These are phyloP conservation scores for Rosa hybrid DNA, from an alignment of 331 rosid species.

Conservation along the genomic window DNA sequence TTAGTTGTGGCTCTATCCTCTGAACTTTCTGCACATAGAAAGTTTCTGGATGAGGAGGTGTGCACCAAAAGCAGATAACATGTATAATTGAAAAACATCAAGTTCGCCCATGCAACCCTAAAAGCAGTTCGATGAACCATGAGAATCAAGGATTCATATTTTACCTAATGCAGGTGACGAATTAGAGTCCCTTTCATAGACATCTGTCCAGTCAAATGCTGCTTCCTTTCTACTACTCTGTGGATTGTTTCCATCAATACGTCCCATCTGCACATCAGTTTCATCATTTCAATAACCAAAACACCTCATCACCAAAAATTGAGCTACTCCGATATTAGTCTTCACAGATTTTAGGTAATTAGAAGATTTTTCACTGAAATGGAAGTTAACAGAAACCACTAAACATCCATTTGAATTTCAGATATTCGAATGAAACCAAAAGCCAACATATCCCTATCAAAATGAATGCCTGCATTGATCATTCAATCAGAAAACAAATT, in stretches of 20 bases:
- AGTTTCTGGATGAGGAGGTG: slow-evolving; percentile 20
- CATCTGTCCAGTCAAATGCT: slow-evolving; percentile 72
- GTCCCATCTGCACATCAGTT: slow-evolving; percentile 77
- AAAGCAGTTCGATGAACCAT: neutral
- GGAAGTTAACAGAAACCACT: neutral
- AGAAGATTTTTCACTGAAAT: neutral
- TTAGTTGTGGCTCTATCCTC: slow-evolving; percentile 36
- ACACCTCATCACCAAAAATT: neutral
- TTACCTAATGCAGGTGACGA: slow-evolving; percentile 52
- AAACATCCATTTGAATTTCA: neutral
- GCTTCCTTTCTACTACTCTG: slow-evolving; percentile 63
- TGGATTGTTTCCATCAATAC: slow-evolving; percentile 77
- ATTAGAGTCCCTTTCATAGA: slow-evolving; percentile 52
- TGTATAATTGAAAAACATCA: slow-evolving; percentile 17
- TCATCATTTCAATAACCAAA: slow-evolving; percentile 16
- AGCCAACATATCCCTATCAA: neutral
- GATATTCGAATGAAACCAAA: neutral
- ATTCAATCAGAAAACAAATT: neutral
- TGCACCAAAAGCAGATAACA: slow-evolving; percentile 29
- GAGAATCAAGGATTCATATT: slow-evolving; percentile 13
- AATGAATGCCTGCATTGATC: neutral
- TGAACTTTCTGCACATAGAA: slow-evolving; percentile 49
- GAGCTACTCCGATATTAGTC: neutral
- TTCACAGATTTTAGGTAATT: neutral
- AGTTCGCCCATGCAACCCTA: neutral